Evolutionary conservation across 1,139 yeast species (phyloP).

Genomic region (Blastobotrys illinoisensis): DNA sequence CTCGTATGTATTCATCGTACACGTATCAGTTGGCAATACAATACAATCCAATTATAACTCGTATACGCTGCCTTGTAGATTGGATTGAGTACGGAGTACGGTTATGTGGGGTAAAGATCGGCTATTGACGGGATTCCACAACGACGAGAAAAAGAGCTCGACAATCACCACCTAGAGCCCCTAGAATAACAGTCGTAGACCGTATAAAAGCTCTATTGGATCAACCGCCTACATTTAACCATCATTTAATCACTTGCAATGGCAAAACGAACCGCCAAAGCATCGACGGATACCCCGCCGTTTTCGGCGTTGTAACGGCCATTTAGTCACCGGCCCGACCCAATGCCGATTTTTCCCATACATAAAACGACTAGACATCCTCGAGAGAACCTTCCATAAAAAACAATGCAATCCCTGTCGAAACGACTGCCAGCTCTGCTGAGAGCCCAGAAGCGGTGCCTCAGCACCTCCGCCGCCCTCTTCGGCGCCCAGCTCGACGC

Average conservation of each 20-base stretch:
- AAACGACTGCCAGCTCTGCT: neutral
- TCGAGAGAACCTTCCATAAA: neutral
- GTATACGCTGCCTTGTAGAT: too few species aligned
- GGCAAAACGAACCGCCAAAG: too few species aligned
- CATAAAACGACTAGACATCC: neutral
- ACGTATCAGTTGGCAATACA: too few species aligned
- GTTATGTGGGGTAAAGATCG: neutral
- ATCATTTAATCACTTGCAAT: too few species aligned
- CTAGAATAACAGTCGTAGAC: too few species aligned
- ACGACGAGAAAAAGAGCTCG: too few species aligned
- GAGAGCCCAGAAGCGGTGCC: neutral
- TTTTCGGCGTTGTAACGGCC: neutral
- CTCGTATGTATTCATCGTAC: too few species aligned
- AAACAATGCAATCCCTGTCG: neutral
- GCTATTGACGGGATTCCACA: neutral
- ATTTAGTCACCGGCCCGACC: neutral
- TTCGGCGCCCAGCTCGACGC: slow-evolving; percentile 53
- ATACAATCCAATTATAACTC: too few species aligned
- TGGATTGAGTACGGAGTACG: too few species aligned
- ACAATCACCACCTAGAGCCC: too few species aligned
- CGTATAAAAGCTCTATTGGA: too few species aligned
- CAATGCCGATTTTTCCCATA: neutral
- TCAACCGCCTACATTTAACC: too few species aligned
- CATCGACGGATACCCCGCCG: neutral
- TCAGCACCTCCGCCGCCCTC: neutral